Evolutionary conservation across 208 protist genomes (phyloP).

Genomic region (Trichomonas gallinae): DNA sequence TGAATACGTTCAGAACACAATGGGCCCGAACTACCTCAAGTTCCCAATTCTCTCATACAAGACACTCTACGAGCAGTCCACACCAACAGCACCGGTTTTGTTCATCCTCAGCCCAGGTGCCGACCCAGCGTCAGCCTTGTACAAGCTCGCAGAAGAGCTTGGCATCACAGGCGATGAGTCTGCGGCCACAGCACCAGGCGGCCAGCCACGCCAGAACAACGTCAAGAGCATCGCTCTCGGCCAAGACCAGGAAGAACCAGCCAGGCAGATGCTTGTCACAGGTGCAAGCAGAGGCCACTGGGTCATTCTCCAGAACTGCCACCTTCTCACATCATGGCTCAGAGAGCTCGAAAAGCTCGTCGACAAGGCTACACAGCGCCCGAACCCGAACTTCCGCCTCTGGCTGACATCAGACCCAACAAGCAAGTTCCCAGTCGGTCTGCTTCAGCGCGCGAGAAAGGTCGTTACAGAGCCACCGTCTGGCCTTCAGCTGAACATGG

Average conservation of each 20-base stretch:
- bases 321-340: conserved; percentile 89
- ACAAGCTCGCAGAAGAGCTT: conserved; percentile 70
- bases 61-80: conserved; percentile 26
- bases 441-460: conserved; percentile 47
- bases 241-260: conserved; percentile 85
- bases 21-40: conserved; percentile 73
- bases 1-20: conserved; percentile 70
- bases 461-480: conserved; percentile 95
- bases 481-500: conserved; percentile 94
- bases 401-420: conserved; percentile 96
- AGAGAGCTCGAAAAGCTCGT: conserved; percentile 88
- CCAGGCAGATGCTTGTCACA: conserved; percentile 75
- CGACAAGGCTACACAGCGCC: conserved; percentile 55
- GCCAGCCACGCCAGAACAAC: conserved; percentile 68
- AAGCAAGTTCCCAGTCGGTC: conserved; percentile 75
- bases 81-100: conserved; percentile 71
- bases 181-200: conserved; percentile 43
- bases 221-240: conserved; percentile 84
- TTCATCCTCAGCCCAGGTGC: conserved; percentile 92
- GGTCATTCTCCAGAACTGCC: conserved; percentile 97
- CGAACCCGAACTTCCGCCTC: conserved; percentile 86
- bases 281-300: conserved; percentile 82
- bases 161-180: background rate
- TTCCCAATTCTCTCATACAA: conserved; percentile 82
- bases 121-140: conserved; percentile 86